Evolutionary conservation across 805 yeast genomes (phyloP).

Genomic region (Hanseniaspora thailandica): DNA sequence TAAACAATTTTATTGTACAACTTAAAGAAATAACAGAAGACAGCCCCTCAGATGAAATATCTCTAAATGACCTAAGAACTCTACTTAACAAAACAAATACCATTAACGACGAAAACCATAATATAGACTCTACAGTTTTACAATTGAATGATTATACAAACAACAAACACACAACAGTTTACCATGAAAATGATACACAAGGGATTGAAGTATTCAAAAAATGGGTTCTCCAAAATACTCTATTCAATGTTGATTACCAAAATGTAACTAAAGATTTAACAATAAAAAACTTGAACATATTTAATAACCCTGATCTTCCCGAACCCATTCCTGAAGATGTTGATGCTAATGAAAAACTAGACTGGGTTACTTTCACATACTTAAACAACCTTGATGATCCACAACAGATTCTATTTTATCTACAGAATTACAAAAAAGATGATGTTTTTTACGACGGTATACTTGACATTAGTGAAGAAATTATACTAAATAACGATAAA

Average conservation of each 20-base stretch:
- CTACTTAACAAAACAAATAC: neutral
- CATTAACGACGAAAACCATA: neutral
- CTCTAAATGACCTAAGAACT: neutral
- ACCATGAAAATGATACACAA: constrained; percentile 4
- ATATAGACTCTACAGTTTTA: constrained; percentile 4
- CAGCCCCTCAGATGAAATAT: neutral
- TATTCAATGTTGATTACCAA: constrained; percentile 1
- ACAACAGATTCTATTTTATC: neutral
- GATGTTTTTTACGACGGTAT: neutral
- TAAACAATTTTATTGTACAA: neutral
- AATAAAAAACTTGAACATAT: neutral
- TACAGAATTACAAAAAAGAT: neutral
- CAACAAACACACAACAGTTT: neutral
- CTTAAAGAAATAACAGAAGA: neutral
- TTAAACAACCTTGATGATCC: neutral
- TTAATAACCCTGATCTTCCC: neutral
- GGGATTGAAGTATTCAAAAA: constrained; percentile 9
- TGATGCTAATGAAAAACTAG: neutral
- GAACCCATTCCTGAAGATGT: neutral
- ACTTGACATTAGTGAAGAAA: neutral
- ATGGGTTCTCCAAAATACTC: constrained; percentile 4
- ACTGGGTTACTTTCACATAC: constrained; percentile 11
- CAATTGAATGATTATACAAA: constrained; percentile 8
- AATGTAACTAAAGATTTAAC: neutral
- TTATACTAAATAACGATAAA: neutral